Evolutionary conservation across 2,329 filamentous ascomycete genomes (phyloP).

Genomic region (Monascus ruber): DNA sequence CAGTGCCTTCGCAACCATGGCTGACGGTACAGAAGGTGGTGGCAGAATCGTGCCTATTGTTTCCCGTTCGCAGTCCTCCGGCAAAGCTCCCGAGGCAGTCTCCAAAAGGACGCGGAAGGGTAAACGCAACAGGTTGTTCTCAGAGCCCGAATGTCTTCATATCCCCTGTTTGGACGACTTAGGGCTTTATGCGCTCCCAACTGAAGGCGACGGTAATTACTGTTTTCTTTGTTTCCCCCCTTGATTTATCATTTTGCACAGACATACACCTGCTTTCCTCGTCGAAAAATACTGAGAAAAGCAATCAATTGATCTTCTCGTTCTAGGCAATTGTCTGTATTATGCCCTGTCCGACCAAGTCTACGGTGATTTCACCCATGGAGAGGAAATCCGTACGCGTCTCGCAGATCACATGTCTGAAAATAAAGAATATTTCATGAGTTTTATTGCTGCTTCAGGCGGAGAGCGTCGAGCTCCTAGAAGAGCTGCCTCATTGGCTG

Average conservation of each 20-base stretch:
- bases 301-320: neutral
- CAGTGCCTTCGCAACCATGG: constrained; percentile 25
- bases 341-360: constrained; percentile 57
- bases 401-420: constrained; percentile 53
- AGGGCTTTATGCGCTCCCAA: constrained; percentile 49
- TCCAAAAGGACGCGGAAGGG: constrained; percentile 5
- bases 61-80: constrained; percentile 15
- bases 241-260: constrained; percentile 1
- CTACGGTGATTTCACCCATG: constrained; percentile 48
- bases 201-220: constrained; percentile 51
- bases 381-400: constrained; percentile 46
- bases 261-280: too few species aligned
- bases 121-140: constrained; percentile 3
- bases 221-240: constrained; percentile 1
- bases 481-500: constrained; percentile 30
- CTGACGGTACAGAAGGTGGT: constrained; percentile 22
- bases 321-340: constrained; percentile 58
- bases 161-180: constrained; percentile 40
- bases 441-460: constrained; percentile 48
- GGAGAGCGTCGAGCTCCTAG: constrained; percentile 48
- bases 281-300: neutral
- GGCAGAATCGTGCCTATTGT: constrained; percentile 34
- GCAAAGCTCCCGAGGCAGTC: constrained; percentile 7
- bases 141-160: constrained; percentile 17
- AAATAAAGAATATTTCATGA: constrained; percentile 51